These are phyloP conservation scores for Thinopyrum elongatum DNA, from an alignment of 176 grass and related monocot genomes.

Conservation along the genomic window DNA sequence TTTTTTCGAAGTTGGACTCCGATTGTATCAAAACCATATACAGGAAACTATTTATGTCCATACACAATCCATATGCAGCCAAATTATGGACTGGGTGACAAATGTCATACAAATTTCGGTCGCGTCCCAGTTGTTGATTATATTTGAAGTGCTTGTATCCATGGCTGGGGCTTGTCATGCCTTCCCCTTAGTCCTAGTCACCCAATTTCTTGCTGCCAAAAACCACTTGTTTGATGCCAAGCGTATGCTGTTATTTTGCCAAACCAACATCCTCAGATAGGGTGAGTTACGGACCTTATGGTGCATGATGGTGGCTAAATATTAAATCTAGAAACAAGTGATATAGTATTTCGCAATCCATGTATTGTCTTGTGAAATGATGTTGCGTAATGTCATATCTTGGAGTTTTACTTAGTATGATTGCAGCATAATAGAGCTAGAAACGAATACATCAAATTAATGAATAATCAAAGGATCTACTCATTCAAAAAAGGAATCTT, in stretches of 20 bases:
- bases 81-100: too few relatives aligned
- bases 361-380: neutral
- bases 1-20: too few relatives aligned
- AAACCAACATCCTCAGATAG: neutral
- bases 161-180: slow-evolving; percentile 72
- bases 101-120: too few relatives aligned
- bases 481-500: too few relatives aligned
- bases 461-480: too few relatives aligned
- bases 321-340: neutral
- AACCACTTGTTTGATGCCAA: slow-evolving; percentile 83
- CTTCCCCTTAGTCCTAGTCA: slow-evolving; percentile 69
- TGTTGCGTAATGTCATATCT: neutral
- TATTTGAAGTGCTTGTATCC: slow-evolving; percentile 86
- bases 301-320: neutral
- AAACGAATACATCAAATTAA: neutral
- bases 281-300: neutral
- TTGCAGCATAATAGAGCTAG: neutral
- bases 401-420: neutral
- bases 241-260: slow-evolving; percentile 38
- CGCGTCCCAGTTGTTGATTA: neutral
- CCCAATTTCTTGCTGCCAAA: slow-evolving; percentile 69
- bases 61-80: too few relatives aligned
- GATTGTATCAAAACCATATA: too few relatives aligned
- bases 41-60: too few relatives aligned
- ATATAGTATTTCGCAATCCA: neutral